Base-by-base conservation (phyloP, 2,329 filamentous ascomycete genomes). In the Neopestalotiopsis clavispora region DNA sequence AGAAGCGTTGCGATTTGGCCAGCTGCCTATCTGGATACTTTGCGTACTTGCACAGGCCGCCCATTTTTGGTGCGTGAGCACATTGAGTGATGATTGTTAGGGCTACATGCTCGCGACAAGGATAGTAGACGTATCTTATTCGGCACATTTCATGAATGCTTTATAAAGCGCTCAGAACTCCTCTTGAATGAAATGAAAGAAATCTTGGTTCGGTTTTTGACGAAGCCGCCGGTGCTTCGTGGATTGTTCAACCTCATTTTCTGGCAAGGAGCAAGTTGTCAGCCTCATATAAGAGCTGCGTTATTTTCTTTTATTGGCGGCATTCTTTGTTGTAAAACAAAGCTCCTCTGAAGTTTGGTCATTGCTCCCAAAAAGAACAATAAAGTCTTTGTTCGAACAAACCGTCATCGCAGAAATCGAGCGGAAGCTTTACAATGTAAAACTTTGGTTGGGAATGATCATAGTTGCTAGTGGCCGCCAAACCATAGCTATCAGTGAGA, bases 41-140 rank as follows among this genome's bases (percentile, higher is more conserved):
- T n/a, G 34, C 64, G n/a, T 58, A 13, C n/a, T 28, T 12, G 32
- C 64, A 66, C 9, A 49, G 17, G 28, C 40, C 9, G 13, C 17
- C 17, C 49, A 28, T 38, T 10, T 10, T 45, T 14, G 45, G 45
- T 49, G 64, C 62, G 5, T 34, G n/a, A 9, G 20, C 38, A 57
- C 67, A 68, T 32, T 57, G 65, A 40, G 52, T 30, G 10, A 42
- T 65, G 34, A 49, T 28, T 40, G 52, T 68, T 49, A 65, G 38
- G 40, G 67, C 67, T 23, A 32, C 61, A 38, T 68, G 67, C 13
- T 56, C 34, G 34, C 61, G 61, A 38, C 61, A 68, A 23, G 67
- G 61, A 45, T 68, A 68, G 49, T 63, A 68, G 13, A 68, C 56
- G n/a, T 52, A 65, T 49, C 57, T 30, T 20, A 65, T 49, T 23